Conservation (phyloP, 148 eudicot genomes). For the Selenicereus undatus region DNA sequence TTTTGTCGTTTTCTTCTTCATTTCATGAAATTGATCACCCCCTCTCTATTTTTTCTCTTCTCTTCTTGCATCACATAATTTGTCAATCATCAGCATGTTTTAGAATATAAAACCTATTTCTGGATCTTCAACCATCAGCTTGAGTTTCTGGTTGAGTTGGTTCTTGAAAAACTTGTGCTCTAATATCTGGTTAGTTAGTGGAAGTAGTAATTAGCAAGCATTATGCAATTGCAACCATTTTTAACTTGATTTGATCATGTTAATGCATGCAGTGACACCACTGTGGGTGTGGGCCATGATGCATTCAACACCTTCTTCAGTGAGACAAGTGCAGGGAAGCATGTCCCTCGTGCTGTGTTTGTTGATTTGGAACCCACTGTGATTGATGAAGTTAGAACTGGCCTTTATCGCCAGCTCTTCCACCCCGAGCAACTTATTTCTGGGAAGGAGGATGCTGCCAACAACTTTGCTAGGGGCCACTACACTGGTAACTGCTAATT, state of each 20-base stretch:
- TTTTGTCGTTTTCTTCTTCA: no score
- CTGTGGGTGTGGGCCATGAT: conserved; percentile 41
- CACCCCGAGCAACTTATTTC: conserved; percentile 60
- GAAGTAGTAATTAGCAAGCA: background rate
- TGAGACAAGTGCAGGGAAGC: conserved; percentile 56
- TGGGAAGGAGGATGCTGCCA: conserved; percentile 61
- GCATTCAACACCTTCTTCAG: conserved; percentile 65
- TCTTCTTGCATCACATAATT: no score
- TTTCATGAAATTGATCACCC: no score
- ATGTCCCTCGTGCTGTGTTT: conserved; percentile 55
- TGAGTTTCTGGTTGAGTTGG: no score
- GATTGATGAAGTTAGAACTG: conserved; percentile 51
- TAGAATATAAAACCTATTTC: background rate
- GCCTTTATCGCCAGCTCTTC: conserved; percentile 54
- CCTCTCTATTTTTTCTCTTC: no score
- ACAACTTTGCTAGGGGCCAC: conserved; percentile 61
- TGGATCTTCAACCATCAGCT: background rate
- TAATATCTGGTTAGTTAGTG: no score
- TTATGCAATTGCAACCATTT: no score
- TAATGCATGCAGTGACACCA: conserved; percentile 33
- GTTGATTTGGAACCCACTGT: conserved; percentile 61
- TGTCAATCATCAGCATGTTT: no score
- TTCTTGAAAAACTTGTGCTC: no score
- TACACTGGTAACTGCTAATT: conserved; percentile 36
- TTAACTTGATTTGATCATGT: no score